These are phyloP conservation scores for Epipyxis sp. DNA, from an alignment of 108 stramenopile species.

Conservation along the genomic window DNA sequence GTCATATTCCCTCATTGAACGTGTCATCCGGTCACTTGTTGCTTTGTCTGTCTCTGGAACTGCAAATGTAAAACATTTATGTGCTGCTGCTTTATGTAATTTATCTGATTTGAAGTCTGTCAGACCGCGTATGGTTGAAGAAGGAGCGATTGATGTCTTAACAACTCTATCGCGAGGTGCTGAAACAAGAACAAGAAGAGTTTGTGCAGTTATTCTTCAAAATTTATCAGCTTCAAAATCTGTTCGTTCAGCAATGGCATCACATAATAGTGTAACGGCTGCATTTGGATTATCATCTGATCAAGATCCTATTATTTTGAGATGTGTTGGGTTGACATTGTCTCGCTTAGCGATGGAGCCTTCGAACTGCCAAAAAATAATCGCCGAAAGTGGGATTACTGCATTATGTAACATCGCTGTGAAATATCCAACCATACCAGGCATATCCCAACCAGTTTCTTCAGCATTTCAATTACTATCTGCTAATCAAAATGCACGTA, in stretches of 20 bases:
- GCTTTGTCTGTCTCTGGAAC: background rate
- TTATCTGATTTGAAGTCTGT: conserved; percentile 47
- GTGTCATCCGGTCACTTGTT: conserved; percentile 46
- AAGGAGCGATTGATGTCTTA: conserved; percentile 48
- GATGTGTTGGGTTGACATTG: conserved; percentile 53
- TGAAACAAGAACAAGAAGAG: conserved; percentile 50
- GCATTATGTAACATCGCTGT: conserved; percentile 56
- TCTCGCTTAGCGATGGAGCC: conserved; percentile 48
- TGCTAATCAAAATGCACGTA: conserved; percentile 22
- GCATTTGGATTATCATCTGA: conserved; percentile 49
- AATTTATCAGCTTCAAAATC: conserved; percentile 42
- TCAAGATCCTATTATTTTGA: conserved; percentile 51
- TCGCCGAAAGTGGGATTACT: conserved; percentile 50
- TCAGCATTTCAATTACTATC: conserved; percentile 39
- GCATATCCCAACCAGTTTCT: conserved; percentile 39
- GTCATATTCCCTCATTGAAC: conserved; percentile 51
- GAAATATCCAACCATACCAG: conserved; percentile 41
- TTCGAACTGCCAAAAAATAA: conserved; percentile 42
- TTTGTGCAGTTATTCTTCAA: conserved; percentile 56
- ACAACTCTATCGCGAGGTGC: conserved; percentile 47
- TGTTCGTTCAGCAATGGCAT: conserved; percentile 44
- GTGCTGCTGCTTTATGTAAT: conserved; percentile 57
- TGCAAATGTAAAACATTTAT: conserved; percentile 53
- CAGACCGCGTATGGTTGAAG: conserved; percentile 52
- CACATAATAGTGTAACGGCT: conserved; percentile 45